These are phyloP conservation scores for Fragilaria radians DNA, from an alignment of 108 stramenopile genomes.

Conservation along the genomic window DNA sequence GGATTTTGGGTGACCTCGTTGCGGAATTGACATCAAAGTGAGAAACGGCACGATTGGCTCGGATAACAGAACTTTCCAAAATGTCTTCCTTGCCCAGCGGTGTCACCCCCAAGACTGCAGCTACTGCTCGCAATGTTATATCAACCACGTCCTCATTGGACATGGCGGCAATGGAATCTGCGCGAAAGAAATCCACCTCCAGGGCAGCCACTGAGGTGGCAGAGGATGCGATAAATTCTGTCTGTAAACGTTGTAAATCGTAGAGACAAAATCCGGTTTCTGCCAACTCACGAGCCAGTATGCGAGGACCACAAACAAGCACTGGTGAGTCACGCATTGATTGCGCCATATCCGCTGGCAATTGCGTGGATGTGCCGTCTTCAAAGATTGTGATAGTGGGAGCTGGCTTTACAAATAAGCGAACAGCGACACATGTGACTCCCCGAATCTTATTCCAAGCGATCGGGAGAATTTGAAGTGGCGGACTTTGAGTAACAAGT, in stretches of 20 bases:
- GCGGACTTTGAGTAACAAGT: conserved; percentile 39
- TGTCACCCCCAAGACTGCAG: conserved; percentile 40
- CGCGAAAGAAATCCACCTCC: conserved; percentile 84
- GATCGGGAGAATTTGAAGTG: conserved; percentile 28
- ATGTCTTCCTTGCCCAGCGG: conserved; percentile 24
- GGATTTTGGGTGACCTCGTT: conserved; percentile 42
- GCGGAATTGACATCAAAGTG: conserved; percentile 69
- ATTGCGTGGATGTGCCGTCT: conserved; percentile 28
- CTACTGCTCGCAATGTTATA: conserved; percentile 47
- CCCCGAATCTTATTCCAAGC: conserved; percentile 61
- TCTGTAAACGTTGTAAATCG: conserved; percentile 72
- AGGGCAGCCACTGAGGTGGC: conserved; percentile 20
- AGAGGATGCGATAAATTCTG: conserved; percentile 31
- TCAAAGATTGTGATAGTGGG: conserved; percentile 13
- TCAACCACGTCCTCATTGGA: conserved; percentile 37
- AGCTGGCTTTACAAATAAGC: conserved; percentile 51
- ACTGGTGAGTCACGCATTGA: conserved; percentile 74
- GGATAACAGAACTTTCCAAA: conserved; percentile 48
- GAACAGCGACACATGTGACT: conserved; percentile 77
- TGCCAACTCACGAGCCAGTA: conserved; percentile 46
- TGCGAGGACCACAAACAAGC: conserved; percentile 62
- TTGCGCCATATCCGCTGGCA: conserved; percentile 32
- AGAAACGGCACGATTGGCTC: conserved; percentile 69
- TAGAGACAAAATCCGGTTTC: conserved; percentile 85
- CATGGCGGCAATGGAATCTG: conserved; percentile 49